phyloP scores from a whole-genome alignment of 2,329 filamentous ascomycete species.

The Penicillium sumatraense region DNA sequence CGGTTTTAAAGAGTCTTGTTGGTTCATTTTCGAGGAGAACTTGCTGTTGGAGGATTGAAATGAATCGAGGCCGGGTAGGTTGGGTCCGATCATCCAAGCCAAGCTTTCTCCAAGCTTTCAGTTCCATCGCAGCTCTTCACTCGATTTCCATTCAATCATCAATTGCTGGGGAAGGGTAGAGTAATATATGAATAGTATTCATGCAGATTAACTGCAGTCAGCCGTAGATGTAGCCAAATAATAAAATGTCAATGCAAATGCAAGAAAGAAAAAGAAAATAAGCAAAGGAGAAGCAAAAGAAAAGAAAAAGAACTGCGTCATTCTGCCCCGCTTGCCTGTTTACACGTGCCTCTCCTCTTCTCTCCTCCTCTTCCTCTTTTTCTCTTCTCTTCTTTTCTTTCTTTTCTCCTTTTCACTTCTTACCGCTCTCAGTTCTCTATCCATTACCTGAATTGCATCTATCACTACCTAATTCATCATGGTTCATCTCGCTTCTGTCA shows the following conservation, averaged over 20 bases:
- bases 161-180: no score
- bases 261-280: background rate
- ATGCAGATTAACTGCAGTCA: no score
- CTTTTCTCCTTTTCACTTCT: background rate
- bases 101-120: conserved; percentile 31
- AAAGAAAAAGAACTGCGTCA: conserved; percentile 3
- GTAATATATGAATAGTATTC: no score
- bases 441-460: no score
- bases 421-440: background rate
- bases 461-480: conserved; percentile 30
- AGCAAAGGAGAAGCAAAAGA: background rate
- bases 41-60: background rate
- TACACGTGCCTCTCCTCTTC: background rate
- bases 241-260: no score
- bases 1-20: background rate
- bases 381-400: background rate
- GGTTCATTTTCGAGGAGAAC: background rate
- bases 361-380: background rate
- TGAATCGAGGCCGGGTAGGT: background rate
- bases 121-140: no score
- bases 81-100: conserved; percentile 13
- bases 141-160: no score
- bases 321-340: conserved; percentile 13
- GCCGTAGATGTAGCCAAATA: no score
- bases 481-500: conserved; percentile 48